Base-by-base conservation (phyloP, 371 early-diverging fungal species). In the Mucor velutinosus region DNA sequence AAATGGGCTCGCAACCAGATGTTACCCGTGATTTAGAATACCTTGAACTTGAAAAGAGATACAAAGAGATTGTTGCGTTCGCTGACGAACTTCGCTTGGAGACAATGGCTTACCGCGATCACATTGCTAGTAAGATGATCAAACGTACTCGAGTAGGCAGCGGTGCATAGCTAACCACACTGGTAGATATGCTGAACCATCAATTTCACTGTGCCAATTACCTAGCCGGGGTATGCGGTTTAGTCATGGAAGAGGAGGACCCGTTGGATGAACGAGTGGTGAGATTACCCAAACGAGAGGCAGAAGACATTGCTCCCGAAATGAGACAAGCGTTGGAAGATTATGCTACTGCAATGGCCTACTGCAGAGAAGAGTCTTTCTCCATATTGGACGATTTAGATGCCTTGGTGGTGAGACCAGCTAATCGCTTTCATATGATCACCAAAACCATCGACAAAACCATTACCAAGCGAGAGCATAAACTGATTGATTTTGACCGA, bases 401-500 rank as follows among this genome's bases (percentile, higher is more conserved):
- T 72, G 56, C 85, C 17, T 76, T 68, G 17, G 84, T 94, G 5
- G 82, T 93, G 14, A 73, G 76, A 27, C 93, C 93, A 2, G 67
- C 86, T 33, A 58, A 66, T 17, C 90, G 92, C 57, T 81, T 89
- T 58, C 73, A 87, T 37, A 69, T 73, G 21, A 73, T 93, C 33
- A 73, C 89, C 64, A 87, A 87, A 60, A 49, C 74, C 25, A 88
- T 94, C 39, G 85, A 87, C 47, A 90, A 86, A 68, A 76, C 89
- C 8, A 89, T 92, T 15, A 78, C 75, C n/a, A 94, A 94, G 73
- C 88, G 93, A 7, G 78, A 83, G 19, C 93, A 92, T 78, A 94
- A 94, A 70, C 69, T 90, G 43, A 70, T 93, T 49, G 94, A 94
- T 81, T 93, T 87, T 74, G 94, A 94, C 67, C 88, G 94, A 37